Conservation (phyloP, 192 early-diverging fungal species). For the Kappamyces sp. region DNA sequence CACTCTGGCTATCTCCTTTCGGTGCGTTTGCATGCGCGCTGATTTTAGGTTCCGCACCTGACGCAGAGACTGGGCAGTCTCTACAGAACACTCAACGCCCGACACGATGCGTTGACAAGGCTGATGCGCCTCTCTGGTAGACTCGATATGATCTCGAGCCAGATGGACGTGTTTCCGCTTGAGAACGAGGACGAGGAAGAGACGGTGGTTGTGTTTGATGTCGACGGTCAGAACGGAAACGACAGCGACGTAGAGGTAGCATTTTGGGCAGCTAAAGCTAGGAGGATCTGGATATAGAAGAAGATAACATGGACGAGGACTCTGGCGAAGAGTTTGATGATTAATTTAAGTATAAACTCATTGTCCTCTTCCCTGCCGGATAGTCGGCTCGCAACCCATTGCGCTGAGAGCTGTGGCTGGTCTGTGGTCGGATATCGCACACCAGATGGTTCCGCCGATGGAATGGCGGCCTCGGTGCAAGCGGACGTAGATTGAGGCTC, state of each 20-base stretch:
- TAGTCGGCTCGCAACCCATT: too few relatives aligned
- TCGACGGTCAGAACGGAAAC: slow-evolving; percentile 19
- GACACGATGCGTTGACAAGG: slow-evolving; percentile 24
- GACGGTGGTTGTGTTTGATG: slow-evolving; percentile 32
- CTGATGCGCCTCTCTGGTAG: slow-evolving; percentile 37
- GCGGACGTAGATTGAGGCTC: background rate
- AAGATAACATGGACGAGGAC: slow-evolving; percentile 14
- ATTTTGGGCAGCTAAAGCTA: too few relatives aligned
- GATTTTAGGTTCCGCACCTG: slow-evolving; percentile 23
- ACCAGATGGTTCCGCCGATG: background rate
- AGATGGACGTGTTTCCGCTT: slow-evolving; percentile 20
- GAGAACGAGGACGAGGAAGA: slow-evolving; percentile 25
- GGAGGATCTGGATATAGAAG: background rate
- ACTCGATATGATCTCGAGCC: slow-evolving; percentile 37
- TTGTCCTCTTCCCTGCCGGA: too few relatives aligned
- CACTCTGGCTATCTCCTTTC: slow-evolving; percentile 41
- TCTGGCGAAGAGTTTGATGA: background rate
- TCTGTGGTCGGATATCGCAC: background rate
- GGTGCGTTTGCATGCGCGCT: slow-evolving; percentile 15
- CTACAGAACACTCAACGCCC: slow-evolving; percentile 28
- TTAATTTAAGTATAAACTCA: background rate
- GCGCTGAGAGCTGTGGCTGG: background rate
- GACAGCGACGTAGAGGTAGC: background rate
- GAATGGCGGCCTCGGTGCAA: background rate
- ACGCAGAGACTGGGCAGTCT: slow-evolving; percentile 22